phyloP scores from a whole-genome alignment of 2,329 filamentous ascomycete species.

The Monosporascus sp. region DNA sequence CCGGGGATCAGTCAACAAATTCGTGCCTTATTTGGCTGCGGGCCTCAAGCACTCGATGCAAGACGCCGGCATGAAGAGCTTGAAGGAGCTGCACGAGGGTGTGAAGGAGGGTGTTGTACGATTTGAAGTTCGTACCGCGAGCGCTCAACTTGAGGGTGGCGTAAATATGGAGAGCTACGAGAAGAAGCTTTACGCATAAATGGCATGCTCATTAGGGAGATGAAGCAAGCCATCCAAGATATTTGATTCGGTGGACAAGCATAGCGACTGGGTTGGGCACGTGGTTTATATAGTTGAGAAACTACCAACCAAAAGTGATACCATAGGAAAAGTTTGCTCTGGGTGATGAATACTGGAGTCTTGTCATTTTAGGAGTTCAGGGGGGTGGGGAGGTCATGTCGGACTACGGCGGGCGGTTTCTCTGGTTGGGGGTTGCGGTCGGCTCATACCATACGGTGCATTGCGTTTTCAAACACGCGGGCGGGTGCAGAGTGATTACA shows the following conservation, averaged over 20 bases:
- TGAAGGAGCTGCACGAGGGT: slow-evolving; percentile 69
- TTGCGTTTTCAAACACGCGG: neutral
- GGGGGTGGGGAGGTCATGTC: slow-evolving; percentile 10
- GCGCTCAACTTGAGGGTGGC: slow-evolving; percentile 92
- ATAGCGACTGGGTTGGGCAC: neutral
- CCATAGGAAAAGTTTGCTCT: slow-evolving; percentile 11
- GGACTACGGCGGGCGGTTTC: slow-evolving; percentile 1
- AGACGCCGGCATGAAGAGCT: slow-evolving; percentile 82
- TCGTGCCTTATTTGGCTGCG: slow-evolving; percentile 90
- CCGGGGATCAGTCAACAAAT: slow-evolving; percentile 84
- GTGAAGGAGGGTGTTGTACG: slow-evolving; percentile 72
- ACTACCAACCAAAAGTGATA: slow-evolving; percentile 14
- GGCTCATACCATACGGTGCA: neutral
- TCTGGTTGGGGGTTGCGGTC: neutral
- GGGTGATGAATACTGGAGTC: slow-evolving; percentile 11
- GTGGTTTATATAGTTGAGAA: slow-evolving; percentile 3
- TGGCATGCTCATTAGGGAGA: neutral
- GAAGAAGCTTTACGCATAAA: slow-evolving; percentile 96
- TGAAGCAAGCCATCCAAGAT: neutral
- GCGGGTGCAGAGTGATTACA: neutral
- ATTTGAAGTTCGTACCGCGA: slow-evolving; percentile 91
- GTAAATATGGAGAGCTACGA: slow-evolving; percentile 99
- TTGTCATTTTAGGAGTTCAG: slow-evolving; percentile 12
- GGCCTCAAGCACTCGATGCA: slow-evolving; percentile 97
- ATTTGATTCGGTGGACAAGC: neutral